A percentile compares a stretch with the other conserved stretches of the same genome.
Conservation (phyloP, 1,284 basidiomycete genomes). For the Hypsizygus ulmarius region DNA sequence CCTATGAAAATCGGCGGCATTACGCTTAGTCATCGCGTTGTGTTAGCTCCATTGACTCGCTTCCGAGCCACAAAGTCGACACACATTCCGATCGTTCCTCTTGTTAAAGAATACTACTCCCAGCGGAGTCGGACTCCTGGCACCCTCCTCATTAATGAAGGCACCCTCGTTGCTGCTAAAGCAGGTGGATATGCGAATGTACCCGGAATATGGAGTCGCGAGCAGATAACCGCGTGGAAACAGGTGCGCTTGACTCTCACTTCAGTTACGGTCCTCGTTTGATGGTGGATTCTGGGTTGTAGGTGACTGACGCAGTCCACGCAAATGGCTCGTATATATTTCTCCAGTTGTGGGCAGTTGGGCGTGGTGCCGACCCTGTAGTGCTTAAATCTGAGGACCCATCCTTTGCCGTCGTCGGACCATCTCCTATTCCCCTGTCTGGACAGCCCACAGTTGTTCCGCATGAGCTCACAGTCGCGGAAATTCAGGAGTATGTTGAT, state of each 20-base stretch:
- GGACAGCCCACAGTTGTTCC: slow-evolving; percentile 22
- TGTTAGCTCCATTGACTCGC: slow-evolving; percentile 47
- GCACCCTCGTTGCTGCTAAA: slow-evolving; percentile 38
- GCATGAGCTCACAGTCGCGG: slow-evolving; percentile 32
- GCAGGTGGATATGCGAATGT: slow-evolving; percentile 37
- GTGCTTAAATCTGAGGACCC: slow-evolving; percentile 5
- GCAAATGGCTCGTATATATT: slow-evolving; percentile 13
- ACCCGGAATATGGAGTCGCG: slow-evolving; percentile 45
- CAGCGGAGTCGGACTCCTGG: slow-evolving; percentile 45
- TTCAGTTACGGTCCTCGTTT: not conserved
- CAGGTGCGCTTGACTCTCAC: slow-evolving; percentile 20
- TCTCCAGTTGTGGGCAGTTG: slow-evolving; percentile 13
- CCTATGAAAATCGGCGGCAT: slow-evolving; percentile 42
- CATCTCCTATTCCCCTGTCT: slow-evolving; percentile 42
- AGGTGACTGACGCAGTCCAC: slow-evolving; percentile 15
- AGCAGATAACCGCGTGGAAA: slow-evolving; percentile 49
- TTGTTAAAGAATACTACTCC: slow-evolving; percentile 44
- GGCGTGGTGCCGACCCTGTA: slow-evolving; percentile 3
- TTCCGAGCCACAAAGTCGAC: slow-evolving; percentile 11
- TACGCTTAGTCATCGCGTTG: slow-evolving; percentile 44
- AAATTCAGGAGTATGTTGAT: slow-evolving; percentile 43
- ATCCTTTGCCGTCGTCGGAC: slow-evolving; percentile 20
- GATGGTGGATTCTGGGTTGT: not conserved
- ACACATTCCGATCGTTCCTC: slow-evolving; percentile 29
- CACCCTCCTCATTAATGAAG: slow-evolving; percentile 50